A percentile compares a stretch with the other conserved stretches of the same genome.
phyloP scores from a whole-genome alignment of 352 stramenopile species.

The Phytophthora europaea region DNA sequence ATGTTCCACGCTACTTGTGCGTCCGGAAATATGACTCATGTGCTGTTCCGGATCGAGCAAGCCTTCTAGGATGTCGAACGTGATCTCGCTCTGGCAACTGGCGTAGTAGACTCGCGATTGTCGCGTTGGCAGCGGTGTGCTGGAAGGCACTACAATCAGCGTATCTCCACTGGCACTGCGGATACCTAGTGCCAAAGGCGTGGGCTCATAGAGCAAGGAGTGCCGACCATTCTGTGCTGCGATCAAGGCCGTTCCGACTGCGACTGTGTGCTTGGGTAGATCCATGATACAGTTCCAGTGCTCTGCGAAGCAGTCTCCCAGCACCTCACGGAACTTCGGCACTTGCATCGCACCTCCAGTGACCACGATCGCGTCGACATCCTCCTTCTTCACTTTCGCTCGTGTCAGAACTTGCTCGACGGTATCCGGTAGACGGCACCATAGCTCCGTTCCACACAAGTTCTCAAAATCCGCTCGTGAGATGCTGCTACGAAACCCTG shows the following conservation, averaged over 20 bases:
- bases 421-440: constrained; percentile 23
- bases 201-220: constrained; percentile 35
- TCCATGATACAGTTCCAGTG: constrained; percentile 21
- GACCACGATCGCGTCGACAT: constrained; percentile 46
- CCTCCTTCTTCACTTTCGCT: constrained; percentile 27
- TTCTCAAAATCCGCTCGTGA: constrained; percentile 51
- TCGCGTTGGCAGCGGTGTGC: constrained; percentile 27
- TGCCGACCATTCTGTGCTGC: neutral
- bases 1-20: constrained; percentile 25
- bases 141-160: constrained; percentile 35
- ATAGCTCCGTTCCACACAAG: constrained; percentile 44
- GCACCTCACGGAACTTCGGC: constrained; percentile 33
- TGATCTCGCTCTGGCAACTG: constrained; percentile 40
- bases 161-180: constrained; percentile 43
- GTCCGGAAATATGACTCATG: neutral
- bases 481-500: constrained; percentile 41
- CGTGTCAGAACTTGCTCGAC: constrained; percentile 36
- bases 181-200: constrained; percentile 41
- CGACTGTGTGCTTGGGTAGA: constrained; percentile 27
- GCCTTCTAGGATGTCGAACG: constrained; percentile 46
- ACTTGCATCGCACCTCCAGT: constrained; percentile 43
- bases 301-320: constrained; percentile 28
- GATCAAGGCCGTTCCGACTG: constrained; percentile 32
- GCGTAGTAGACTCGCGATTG: constrained; percentile 49
- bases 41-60: constrained; percentile 19